These are phyloP conservation scores for Coemansia sp. DNA, from an alignment of 192 early-diverging fungal species.

Conservation along the genomic window DNA sequence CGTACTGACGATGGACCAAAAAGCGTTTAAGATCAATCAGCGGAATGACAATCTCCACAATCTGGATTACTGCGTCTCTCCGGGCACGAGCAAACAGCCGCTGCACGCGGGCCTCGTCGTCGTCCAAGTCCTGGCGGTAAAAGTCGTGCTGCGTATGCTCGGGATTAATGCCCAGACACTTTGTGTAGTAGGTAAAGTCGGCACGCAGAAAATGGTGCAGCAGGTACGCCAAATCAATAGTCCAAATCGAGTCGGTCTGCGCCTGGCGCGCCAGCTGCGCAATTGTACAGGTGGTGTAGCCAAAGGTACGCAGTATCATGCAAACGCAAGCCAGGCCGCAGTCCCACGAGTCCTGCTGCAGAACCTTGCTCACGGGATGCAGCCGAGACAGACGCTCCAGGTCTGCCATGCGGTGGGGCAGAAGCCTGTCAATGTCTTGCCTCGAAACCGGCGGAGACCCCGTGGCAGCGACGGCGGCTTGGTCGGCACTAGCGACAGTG, in stretches of 20 bases:
- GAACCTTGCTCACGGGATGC: constrained; percentile 47
- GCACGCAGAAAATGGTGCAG: constrained; percentile 62
- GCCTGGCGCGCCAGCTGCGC: constrained; percentile 56
- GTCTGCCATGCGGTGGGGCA: constrained; percentile 26
- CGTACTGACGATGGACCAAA: constrained; percentile 68
- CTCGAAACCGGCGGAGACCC: neutral
- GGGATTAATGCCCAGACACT: constrained; percentile 75
- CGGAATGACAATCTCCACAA: constrained; percentile 70
- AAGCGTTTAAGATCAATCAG: constrained; percentile 84
- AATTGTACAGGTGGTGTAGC: constrained; percentile 53
- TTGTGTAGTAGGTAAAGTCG: constrained; percentile 92
- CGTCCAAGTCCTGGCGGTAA: constrained; percentile 64
- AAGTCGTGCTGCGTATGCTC: constrained; percentile 63
- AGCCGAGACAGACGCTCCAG: constrained; percentile 40
- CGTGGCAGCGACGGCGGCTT: neutral
- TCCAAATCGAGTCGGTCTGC: constrained; percentile 72
- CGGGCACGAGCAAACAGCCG: constrained; percentile 72
- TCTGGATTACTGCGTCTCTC: constrained; percentile 57
- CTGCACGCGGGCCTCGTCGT: constrained; percentile 70
- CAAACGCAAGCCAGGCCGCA: constrained; percentile 82
- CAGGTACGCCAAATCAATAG: constrained; percentile 82
- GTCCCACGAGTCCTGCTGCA: constrained; percentile 66
- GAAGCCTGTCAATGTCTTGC: constrained; percentile 32
- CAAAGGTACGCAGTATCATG: constrained; percentile 69
- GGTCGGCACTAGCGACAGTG: neutral